Conservation (phyloP, 768 basidiomycete genomes). For the Agaricus bisporus region DNA sequence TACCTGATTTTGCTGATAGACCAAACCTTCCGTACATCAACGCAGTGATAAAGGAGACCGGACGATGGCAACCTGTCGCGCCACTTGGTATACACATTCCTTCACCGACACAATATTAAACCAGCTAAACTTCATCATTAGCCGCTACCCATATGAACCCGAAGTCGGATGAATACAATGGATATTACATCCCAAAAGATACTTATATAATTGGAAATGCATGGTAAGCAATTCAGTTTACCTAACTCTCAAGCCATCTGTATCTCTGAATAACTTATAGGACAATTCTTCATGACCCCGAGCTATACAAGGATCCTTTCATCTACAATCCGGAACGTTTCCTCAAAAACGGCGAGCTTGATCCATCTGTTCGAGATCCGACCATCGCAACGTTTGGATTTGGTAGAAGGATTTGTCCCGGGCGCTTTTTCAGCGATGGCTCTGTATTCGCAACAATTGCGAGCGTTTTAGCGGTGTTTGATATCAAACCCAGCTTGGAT, state of each 20-base stretch:
- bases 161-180: background rate
- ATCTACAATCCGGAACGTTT: conserved; percentile 26
- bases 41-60: conserved; percentile 29
- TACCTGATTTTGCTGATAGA: conserved; percentile 24
- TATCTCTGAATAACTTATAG: background rate
- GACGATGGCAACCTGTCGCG: conserved; percentile 25
- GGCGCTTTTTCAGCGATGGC: conserved; percentile 18
- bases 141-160: background rate
- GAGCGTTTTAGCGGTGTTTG: conserved; percentile 18
- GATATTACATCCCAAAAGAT: background rate
- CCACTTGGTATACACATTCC: conserved; percentile 16
- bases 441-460: conserved; percentile 16
- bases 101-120: background rate
- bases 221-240: background rate
- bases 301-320: conserved; percentile 15
- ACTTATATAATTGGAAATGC: background rate
- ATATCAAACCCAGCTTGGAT: conserved; percentile 19
- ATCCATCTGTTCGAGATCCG: conserved; percentile 19
- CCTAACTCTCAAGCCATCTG: too few species aligned
- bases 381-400: conserved; percentile 25
- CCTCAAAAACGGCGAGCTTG: conserved; percentile 18
- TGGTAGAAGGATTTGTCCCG: conserved; percentile 24
- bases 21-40: conserved; percentile 26
- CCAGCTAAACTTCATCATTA: background rate
- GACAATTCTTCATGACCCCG: conserved; percentile 18